Percentiles rank a stretch among this genome's conserved stretches.
Conservation (phyloP, 495 filamentous ascomycete species). For the Baudoinia panamericana region DNA sequence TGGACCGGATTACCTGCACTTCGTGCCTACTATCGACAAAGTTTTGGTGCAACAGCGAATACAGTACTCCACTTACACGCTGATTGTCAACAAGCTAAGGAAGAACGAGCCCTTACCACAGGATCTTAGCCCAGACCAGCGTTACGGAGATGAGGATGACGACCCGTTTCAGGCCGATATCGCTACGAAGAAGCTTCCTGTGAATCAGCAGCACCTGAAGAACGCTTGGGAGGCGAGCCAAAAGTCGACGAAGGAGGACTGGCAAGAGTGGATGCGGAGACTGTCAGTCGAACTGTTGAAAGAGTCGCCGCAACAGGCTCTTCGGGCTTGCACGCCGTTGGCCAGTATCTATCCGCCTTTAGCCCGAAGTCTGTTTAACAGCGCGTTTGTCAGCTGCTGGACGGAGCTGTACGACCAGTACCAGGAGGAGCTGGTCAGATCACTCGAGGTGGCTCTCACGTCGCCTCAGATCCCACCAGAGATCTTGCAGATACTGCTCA, state of each 20-base stretch:
- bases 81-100: slow-evolving; percentile 78
- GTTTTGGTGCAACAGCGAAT: slow-evolving; percentile 47
- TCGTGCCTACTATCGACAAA: slow-evolving; percentile 82
- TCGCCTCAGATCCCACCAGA: slow-evolving; percentile 90
- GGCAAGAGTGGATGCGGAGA: slow-evolving; percentile 96
- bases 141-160: slow-evolving; percentile 62
- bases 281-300: slow-evolving; percentile 92
- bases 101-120: slow-evolving; percentile 89
- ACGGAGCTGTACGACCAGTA: slow-evolving; percentile 92
- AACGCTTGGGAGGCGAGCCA: slow-evolving; percentile 93
- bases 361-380: slow-evolving; percentile 91
- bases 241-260: slow-evolving; percentile 93
- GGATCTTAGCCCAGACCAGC: slow-evolving; percentile 80
- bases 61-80: slow-evolving; percentile 74
- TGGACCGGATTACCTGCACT: slow-evolving; percentile 86
- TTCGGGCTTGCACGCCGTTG: slow-evolving; percentile 82
- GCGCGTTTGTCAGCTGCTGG: slow-evolving; percentile 97
- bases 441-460: slow-evolving; percentile 87
- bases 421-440: slow-evolving; percentile 84
- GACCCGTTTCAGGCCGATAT: slow-evolving; percentile 71
- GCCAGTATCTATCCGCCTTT: slow-evolving; percentile 83
- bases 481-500: slow-evolving; percentile 84
- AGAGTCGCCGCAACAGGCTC: slow-evolving; percentile 87
- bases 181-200: slow-evolving; percentile 79
- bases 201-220: slow-evolving; percentile 94